Evolutionary conservation across 2,329 filamentous ascomycete genomes (phyloP), one percentile per base, ranked within the genome.

Genomic region (Aureobasidium uvarum): DNA sequence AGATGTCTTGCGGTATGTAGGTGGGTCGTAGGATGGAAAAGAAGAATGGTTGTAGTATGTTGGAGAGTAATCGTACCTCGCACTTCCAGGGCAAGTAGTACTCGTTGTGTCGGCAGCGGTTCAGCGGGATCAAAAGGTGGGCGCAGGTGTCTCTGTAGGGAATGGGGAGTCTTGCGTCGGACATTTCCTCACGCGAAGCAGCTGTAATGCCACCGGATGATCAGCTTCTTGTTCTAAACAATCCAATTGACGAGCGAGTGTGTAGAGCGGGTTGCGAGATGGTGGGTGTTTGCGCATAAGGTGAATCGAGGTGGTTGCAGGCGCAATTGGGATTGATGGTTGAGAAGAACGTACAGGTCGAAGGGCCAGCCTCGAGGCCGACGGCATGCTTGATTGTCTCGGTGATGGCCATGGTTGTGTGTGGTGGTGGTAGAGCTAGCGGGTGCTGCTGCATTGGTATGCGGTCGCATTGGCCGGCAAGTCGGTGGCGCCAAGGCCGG

Each of bases 21-120:
- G 14, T 7, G 18, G 39, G 7, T 31, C 23, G 25, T 31, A 3
- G 46, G 6, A 1, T 16, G 23, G 14, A 31, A 31, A 14, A 8
- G 6, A 8, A 13, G 16, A 5, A 18, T 28, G 23, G 23, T 3
- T 31, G 13, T 25, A 18, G 23, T 33, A 52, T 3, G 5, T 2
- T 11, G 3, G 18, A 14, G 58, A 28, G 14, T 48, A 2, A 50
- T 41, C 33, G 46, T 85, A 98, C 95, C 85, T 91, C 87, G 79
- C 95, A 99, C 85, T 96, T 97, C 95, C 95, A 99, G 20, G 93
- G 93, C 73, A 97, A 81, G 79, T 96, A 99, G 83, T 90, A 98
- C 69, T 92, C 90, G 72, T 96, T 89, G 80, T 86, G 85, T 68
- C 95, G 92, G 85, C 95, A 99, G 75, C 90, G 89, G 83, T 99